Conservation (phyloP, 805 yeast genomes). For the Komagataella pastoris region DNA sequence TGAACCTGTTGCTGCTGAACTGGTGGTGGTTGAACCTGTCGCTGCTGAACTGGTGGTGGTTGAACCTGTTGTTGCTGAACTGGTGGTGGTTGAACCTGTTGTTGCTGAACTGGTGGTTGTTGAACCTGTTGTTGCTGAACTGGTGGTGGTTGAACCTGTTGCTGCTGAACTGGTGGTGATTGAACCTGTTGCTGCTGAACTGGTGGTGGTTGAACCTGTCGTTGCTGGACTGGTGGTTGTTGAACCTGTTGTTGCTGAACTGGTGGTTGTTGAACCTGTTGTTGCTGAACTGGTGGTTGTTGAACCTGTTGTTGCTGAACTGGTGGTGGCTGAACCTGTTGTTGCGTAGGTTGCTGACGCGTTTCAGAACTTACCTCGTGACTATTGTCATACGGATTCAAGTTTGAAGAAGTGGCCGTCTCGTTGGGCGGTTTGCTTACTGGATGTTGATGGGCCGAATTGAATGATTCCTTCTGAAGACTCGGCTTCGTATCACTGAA, state of each 20-base stretch:
- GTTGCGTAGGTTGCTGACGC: not conserved
- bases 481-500: not conserved
- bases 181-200: not conserved
- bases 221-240: not conserved
- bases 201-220: not conserved
- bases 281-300: not conserved
- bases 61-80: too few species aligned
- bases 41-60: too few species aligned
- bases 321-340: not conserved
- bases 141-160: too few species aligned
- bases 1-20: too few species aligned
- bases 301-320: not conserved
- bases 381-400: not conserved
- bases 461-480: not conserved
- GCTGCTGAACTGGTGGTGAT: not conserved
- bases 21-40: too few species aligned
- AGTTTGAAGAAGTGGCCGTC: not conserved
- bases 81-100: too few species aligned
- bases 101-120: too few species aligned
- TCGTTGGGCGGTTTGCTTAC: not conserved
- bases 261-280: too few species aligned
- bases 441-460: not conserved
- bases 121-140: too few species aligned
- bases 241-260: not conserved
- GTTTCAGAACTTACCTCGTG: not conserved